Evolutionary conservation across 257 asterid species (phyloP), one percentile per base, ranked within the genome.

Genomic region (Ilex aquifolium): DNA sequence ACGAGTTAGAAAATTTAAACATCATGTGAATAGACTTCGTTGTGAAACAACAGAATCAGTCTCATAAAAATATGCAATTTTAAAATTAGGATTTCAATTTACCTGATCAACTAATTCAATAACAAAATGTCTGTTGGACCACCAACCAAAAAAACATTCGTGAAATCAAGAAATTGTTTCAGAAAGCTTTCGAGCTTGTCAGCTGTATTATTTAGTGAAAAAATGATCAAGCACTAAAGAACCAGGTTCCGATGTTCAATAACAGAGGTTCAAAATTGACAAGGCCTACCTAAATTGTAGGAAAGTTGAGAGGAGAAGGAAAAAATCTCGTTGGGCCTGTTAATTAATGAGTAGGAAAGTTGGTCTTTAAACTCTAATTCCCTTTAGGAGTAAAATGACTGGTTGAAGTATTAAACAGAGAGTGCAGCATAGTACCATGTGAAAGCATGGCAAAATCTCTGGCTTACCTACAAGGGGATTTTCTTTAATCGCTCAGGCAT

Each of bases 21-120:
- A 1, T 44, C 50, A 44, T 42, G 48, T 42, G 48, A 42, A 6
- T 42, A 6, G 1, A 11, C 48, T 42, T 6, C 48, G 12, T 7
- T 11, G 12, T 42, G 48, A 21, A 42, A 11, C 48, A 51, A 32
- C n/a, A 15, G 32, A 27, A 13, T 46, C 52, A 52, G 50, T 39
- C 30, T 27, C 56, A 32, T 62, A 50, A 32, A 69, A 62, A 57
- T 21, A 21, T 21, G 27, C 27, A 21, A 21, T 21, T 21, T 21
- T 1, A 21, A 21, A 21, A 21, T 21, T 21, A n/a, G 21, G 7
- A 58, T 17, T 10, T 44, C 46, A 31, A 40, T 55, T 72, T 72
- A 92, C 99, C 93, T 83, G 99, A 78, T 92, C 99, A 75, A 97
- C 72, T 59, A 92, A 65, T 78, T 92, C 99, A 61, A 72, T 87